phyloP scores from a whole-genome alignment of 768 basidiomycete species.

The Agrocybe praecox region DNA sequence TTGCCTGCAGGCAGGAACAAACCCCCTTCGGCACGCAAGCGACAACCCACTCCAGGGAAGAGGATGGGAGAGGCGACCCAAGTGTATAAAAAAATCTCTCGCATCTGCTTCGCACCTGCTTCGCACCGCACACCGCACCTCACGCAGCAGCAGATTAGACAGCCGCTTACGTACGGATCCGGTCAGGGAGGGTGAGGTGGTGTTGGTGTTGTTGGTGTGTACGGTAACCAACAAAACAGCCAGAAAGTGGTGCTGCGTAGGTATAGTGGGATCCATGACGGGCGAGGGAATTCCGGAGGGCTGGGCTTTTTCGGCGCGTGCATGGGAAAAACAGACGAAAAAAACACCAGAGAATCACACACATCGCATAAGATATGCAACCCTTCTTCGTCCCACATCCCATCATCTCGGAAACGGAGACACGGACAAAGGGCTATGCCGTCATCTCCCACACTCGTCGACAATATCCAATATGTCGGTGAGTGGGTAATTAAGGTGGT shows the following conservation, averaged over 20 bases:
- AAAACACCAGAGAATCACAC: neutral
- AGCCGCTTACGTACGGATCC: constrained; percentile 15
- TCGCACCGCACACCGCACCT: neutral
- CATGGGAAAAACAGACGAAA: neutral
- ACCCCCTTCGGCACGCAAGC: neutral
- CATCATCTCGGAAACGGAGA: neutral
- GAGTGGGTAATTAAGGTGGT: neutral
- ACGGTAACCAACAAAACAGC: constrained; percentile 7
- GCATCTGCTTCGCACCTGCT: neutral
- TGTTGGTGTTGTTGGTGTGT: neutral
- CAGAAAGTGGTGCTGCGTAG: neutral
- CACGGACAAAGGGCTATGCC: constrained; percentile 15
- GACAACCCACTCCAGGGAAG: neutral
- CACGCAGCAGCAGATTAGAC: neutral
- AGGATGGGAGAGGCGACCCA: neutral
- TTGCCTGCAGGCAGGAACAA: neutral
- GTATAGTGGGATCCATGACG: neutral
- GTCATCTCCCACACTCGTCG: constrained; percentile 9
- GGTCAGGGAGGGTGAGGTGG: constrained; percentile 6
- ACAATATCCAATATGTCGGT: neutral
- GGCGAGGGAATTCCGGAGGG: constrained; percentile 7
- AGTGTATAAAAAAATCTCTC: neutral
- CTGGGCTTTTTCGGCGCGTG: neutral
- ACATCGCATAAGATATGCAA: neutral
- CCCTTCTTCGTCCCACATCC: neutral